phyloP scores from a whole-genome alignment of 331 rosid species.

The Rosa hybrid region DNA sequence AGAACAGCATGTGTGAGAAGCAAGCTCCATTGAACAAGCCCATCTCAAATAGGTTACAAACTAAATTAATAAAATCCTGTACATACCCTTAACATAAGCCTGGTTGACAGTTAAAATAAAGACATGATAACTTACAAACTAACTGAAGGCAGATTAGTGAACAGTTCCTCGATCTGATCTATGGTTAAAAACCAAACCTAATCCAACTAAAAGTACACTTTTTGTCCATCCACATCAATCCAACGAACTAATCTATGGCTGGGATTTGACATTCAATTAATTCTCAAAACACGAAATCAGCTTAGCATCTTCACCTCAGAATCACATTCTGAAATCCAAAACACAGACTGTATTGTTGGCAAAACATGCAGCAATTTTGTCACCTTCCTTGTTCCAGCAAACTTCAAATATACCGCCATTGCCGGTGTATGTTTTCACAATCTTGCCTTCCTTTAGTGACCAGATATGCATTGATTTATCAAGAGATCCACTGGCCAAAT shows the following conservation, averaged over 20 bases:
- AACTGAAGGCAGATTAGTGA: slow-evolving; percentile 6
- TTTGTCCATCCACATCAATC: neutral
- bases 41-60: neutral
- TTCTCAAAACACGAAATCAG: neutral
- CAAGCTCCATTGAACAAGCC: slow-evolving; percentile 2
- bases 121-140: neutral
- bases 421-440: slow-evolving; percentile 75
- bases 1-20: neutral
- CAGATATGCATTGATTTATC: slow-evolving; percentile 89
- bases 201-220: neutral
- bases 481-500: slow-evolving; percentile 88
- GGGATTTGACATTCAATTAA: slow-evolving; percentile 25
- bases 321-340: slow-evolving; percentile 89
- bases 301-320: slow-evolving; percentile 11
- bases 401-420: slow-evolving; percentile 93
- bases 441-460: slow-evolving; percentile 89
- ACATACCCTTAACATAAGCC: slow-evolving; percentile 10
- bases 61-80: neutral
- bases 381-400: slow-evolving; percentile 94
- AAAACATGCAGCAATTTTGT: slow-evolving; percentile 90
- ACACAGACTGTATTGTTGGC: slow-evolving; percentile 86
- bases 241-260: slow-evolving; percentile 9
- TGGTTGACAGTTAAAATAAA: neutral
- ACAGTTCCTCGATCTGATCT: neutral
- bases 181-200: slow-evolving; percentile 17